Conservation (phyloP, 2,329 filamentous ascomycete species). For the Aspergillus ochraceoroseus region DNA sequence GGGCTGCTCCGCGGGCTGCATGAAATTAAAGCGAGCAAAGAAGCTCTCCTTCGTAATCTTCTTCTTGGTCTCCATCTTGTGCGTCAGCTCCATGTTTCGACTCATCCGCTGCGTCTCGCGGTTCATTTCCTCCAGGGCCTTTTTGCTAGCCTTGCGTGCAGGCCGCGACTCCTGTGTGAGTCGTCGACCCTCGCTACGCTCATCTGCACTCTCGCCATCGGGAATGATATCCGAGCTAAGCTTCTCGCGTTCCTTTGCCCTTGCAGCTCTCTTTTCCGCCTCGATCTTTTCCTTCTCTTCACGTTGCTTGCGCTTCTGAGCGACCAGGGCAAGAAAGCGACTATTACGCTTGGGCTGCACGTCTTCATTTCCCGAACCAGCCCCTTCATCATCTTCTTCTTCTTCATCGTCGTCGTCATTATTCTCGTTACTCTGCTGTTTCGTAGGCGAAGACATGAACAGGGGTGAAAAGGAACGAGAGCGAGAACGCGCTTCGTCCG, state of each 20-base stretch:
- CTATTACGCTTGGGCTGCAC: conserved; percentile 43
- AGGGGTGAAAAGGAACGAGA: conserved; percentile 37
- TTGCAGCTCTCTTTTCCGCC: conserved; percentile 39
- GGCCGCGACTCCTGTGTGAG: conserved; percentile 67
- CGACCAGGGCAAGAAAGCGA: conserved; percentile 67
- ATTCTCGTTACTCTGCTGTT: conserved; percentile 5
- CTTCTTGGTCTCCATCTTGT: conserved; percentile 86
- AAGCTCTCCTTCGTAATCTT: conserved; percentile 79
- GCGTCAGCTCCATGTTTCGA: conserved; percentile 83
- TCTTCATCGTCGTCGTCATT: too few relatives aligned
- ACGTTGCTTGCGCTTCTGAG: conserved; percentile 67
- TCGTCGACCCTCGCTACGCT: conserved; percentile 60
- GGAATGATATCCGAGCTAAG: conserved; percentile 42
- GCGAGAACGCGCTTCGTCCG: conserved; percentile 25
- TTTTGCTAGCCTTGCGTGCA: conserved; percentile 80
- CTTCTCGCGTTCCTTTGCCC: conserved; percentile 29
- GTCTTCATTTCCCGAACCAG: conserved; percentile 19
- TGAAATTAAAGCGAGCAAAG: conserved; percentile 78
- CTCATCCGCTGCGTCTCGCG: conserved; percentile 88
- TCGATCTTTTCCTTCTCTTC: conserved; percentile 59
- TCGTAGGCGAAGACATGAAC: conserved; percentile 41
- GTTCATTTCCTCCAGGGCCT: conserved; percentile 89
- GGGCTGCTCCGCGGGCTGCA: conserved; percentile 40
- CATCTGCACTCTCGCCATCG: conserved; percentile 55
- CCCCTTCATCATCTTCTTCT: conserved; percentile 20